phyloP scores from a whole-genome alignment of 306 rosid species.

The Luffa aegyptiaca region DNA sequence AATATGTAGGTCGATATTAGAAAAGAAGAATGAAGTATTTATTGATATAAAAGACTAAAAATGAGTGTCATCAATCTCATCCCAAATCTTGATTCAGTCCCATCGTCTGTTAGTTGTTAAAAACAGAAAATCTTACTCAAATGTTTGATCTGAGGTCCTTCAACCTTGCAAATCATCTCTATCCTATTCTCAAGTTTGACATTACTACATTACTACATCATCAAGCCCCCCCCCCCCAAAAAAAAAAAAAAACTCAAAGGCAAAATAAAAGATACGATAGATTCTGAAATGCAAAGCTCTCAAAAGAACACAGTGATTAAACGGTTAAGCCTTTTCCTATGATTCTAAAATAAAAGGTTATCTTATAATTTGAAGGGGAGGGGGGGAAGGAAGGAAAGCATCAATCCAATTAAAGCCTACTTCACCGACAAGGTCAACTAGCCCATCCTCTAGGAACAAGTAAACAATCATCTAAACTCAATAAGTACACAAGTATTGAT shows the following conservation, averaged over 20 bases:
- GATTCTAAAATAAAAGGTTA: too few relatives aligned
- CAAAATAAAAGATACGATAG: too few relatives aligned
- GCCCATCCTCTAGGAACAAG: neutral
- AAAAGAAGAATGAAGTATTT: neutral
- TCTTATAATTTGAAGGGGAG: too few relatives aligned
- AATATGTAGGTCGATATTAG: neutral
- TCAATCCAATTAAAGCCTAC: slow-evolving; percentile 21
- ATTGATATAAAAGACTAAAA: neutral
- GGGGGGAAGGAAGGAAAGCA: neutral
- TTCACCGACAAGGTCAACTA: slow-evolving; percentile 57
- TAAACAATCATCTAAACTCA: neutral
- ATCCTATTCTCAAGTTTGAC: neutral
- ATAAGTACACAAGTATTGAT: neutral
- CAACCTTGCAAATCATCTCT: too few relatives aligned
- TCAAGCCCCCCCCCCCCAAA: neutral
- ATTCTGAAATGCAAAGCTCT: neutral
- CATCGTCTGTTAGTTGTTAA: neutral
- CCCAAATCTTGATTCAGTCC: neutral
- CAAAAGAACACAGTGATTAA: neutral
- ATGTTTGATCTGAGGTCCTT: neutral
- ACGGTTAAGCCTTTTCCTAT: neutral
- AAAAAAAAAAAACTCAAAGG: too few relatives aligned
- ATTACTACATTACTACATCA: too few relatives aligned
- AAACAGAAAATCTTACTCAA: neutral
- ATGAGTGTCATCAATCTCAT: neutral